Conservation (phyloP, 768 basidiomycete genomes). For the Amanita jacksonii region DNA sequence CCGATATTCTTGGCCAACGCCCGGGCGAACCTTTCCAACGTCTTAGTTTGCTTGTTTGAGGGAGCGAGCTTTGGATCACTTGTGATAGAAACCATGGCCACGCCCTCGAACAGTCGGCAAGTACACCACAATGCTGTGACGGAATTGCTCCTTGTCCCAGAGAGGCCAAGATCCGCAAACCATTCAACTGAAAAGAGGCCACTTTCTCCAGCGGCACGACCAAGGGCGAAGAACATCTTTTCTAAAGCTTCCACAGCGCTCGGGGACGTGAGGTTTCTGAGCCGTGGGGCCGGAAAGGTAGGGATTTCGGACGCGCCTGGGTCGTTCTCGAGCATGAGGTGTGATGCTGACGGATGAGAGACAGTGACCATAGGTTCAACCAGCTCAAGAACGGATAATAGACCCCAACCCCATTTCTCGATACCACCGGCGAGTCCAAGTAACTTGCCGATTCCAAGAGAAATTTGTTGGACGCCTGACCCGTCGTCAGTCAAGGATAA, state of each 20-base stretch:
- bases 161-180: constrained; percentile 50
- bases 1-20: constrained; percentile 53
- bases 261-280: constrained; percentile 46
- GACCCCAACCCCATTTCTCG: constrained; percentile 86
- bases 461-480: constrained; percentile 32
- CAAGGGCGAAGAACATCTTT: constrained; percentile 66
- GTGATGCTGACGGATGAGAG: constrained; percentile 38
- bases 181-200: constrained; percentile 78
- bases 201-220: constrained; percentile 55
- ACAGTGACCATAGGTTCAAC: constrained; percentile 39
- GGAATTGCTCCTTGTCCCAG: constrained; percentile 33
- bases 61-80: constrained; percentile 17
- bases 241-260: constrained; percentile 47
- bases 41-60: constrained; percentile 31
- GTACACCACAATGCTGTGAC: constrained; percentile 83
- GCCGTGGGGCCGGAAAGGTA: constrained; percentile 49
- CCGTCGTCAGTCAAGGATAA: constrained; percentile 23
- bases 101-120: constrained; percentile 65
- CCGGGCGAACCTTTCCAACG: constrained; percentile 56
- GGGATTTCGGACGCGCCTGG: constrained; percentile 24
- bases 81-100: constrained; percentile 38
- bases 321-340: constrained; percentile 48
- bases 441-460: constrained; percentile 46
- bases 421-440: constrained; percentile 78
- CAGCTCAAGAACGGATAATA: constrained; percentile 79